Evolutionary conservation across 768 basidiomycete genomes (phyloP), one percentile per base, ranked within the genome.

Genomic region (Tylopilus balloui): DNA sequence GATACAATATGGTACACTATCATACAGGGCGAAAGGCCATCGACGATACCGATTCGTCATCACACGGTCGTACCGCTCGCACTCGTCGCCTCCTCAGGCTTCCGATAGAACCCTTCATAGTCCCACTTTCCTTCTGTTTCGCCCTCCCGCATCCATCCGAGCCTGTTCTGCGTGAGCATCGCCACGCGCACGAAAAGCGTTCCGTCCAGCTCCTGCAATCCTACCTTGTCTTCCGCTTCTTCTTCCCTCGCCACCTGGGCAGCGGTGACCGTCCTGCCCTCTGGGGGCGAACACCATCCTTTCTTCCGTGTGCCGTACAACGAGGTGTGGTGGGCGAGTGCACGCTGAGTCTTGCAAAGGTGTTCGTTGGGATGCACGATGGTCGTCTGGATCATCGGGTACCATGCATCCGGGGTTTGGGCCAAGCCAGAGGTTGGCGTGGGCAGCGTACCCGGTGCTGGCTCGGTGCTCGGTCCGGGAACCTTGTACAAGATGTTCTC

Each of bases 161-260:
- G 34, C 28, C 64, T 64, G 51, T 73, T 67, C 45, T 74, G 70
- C 10, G 78, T 78, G 59, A 84, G 59, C 35, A 70, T 70, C 12
- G 82, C 83, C 0, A 71, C 71, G 27, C 83, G 70, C 21, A 80
- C 55, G 61, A 88, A 88, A 35, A 88, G 42, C n/a, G 79, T 78
- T 6, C 83, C 84, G 60, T 87, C 85, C 19, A 79, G 57, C 21
- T 51, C 54, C 27, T 56, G 43, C 24, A 61, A 28, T 14, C 63
- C 59, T 1, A 66, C 45, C 39, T 55, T 61, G 9, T 60, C 66
- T 28, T 61, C 60, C 1, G 58, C 56, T 34, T 64, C 63, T 29
- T 58, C 56, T 45, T 63, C 61, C 15, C 58, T 47, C 11, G 36
- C 52, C 5, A 42, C 45, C 12, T 63, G 61, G 1, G 55, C 58